These are phyloP conservation scores for Colletotrichum sublineola DNA, from an alignment of 2,329 filamentous ascomycete genomes.

Conservation along the genomic window DNA sequence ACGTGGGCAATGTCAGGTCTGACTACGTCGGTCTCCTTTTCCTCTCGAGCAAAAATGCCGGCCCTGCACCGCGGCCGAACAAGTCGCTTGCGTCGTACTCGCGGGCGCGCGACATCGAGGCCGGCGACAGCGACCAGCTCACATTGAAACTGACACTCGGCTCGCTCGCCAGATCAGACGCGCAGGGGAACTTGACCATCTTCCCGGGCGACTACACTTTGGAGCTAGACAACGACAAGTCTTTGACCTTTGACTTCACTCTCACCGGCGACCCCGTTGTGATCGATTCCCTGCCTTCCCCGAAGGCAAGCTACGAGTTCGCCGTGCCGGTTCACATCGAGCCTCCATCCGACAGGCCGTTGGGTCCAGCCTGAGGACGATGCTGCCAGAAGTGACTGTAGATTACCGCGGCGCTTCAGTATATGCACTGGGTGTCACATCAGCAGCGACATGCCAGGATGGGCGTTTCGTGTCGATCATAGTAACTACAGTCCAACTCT, in stretches of 20 bases:
- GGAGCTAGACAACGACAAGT: conserved; percentile 2
- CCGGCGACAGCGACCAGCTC: background rate
- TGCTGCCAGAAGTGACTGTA: background rate
- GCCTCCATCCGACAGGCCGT: background rate
- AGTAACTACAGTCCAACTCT: background rate
- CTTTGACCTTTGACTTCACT: background rate
- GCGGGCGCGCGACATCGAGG: background rate
- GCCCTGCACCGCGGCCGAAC: background rate
- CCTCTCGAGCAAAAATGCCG: background rate
- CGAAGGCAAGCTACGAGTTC: background rate
- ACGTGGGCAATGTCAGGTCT: background rate
- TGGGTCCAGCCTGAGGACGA: background rate
- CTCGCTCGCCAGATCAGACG: background rate
- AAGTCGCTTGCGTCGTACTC: background rate
- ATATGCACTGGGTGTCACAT: background rate
- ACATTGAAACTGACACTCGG: background rate
- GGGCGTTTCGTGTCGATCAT: background rate
- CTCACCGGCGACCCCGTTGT: background rate
- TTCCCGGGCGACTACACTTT: conserved; percentile 1
- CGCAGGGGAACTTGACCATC: conserved; percentile 32
- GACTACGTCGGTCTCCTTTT: background rate
- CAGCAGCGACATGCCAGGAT: background rate
- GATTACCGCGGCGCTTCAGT: background rate
- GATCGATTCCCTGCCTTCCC: background rate
- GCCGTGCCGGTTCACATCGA: background rate